These are phyloP conservation scores for Alopecurus myosuroides DNA, from an alignment of 176 grass and related monocot genomes.

Conservation along the genomic window DNA sequence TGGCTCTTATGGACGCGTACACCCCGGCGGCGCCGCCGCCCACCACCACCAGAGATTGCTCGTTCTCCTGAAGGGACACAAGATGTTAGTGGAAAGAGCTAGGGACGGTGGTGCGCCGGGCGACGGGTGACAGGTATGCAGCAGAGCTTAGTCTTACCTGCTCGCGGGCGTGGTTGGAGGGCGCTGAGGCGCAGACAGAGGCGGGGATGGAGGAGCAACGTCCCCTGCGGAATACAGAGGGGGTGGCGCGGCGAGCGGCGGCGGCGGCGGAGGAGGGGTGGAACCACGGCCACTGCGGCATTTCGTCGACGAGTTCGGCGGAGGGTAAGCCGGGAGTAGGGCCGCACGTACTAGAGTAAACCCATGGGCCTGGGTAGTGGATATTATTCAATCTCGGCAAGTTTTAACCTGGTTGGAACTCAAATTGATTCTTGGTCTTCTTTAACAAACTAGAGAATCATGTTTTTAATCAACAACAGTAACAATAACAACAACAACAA, in stretches of 20 bases:
- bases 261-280: constrained; percentile 23
- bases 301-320: constrained; percentile 37
- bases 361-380: not conserved
- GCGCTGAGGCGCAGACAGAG: not conserved
- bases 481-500: no score
- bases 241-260: constrained; percentile 26
- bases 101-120: no score
- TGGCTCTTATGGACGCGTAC: constrained; percentile 87
- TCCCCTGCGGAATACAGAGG: constrained; percentile 1
- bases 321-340: not conserved
- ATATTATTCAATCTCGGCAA: not conserved
- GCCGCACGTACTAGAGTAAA: not conserved
- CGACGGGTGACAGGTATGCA: not conserved
- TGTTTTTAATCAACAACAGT: no score
- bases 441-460: no score
- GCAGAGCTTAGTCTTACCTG: constrained; percentile 32
- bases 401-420: not conserved
- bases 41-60: constrained; percentile 62
- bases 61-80: not conserved
- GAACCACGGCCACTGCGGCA: constrained; percentile 45
- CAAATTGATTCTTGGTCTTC: not conserved
- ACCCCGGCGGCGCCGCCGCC: constrained; percentile 85
- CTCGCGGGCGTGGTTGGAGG: constrained; percentile 2
- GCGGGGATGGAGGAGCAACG: constrained; percentile 14
- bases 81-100: not conserved